Base-by-base conservation (phyloP, 305 asterid species). In the Fraxinus greggii region DNA sequence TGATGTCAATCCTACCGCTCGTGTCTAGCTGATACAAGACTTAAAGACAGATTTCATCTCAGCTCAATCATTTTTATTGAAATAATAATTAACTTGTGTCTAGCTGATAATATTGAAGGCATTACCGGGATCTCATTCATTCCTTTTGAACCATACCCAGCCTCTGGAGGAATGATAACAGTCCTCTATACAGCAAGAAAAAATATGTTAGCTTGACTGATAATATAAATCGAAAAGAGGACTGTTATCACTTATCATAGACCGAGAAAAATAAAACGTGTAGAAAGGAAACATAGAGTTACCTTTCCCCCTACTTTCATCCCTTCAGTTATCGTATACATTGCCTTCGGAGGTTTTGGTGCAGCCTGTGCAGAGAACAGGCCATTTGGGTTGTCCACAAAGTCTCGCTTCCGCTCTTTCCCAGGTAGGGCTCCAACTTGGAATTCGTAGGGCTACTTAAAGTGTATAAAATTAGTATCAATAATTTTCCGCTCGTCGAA, bases 241-340 rank as follows among this genome's bases (percentile, higher is more conserved):
- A n/a, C 36, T 33, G 36, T 33, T 33, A 33, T 33, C 36, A 33
- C 36, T 33, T 33, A 63, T 63, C 13, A 63, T 2, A 21, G 29
- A 78, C 31, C 26, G 63, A 5, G 54, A 38, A 4, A 70, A 10
- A 2, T 15, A 10, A 23, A 3, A 13, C 1, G 26, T 21, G 73
- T n/a, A 51, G 0, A 38, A 78, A 69, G 1, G 75, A 76, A 63
- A 70, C 7, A 63, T 1, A 21, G 31, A 78, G 26, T 31, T 84
- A 94, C 99, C 99, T 95, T 94, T 69, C 99, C 99, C 72, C 99
- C 99, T 77, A 94, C 97, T 91, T 83, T 95, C 98, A 95, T 95
- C 48, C 99, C 99, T 91, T 95, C 97, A 9, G 96, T 92, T 72
- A 94, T 80, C 1, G 89, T 78, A 83, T 95, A 95, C 97, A 95